Evolutionary conservation across 2,329 filamentous ascomycete genomes (phyloP).

Genomic region (Alternaria novae-zelandiae): DNA sequence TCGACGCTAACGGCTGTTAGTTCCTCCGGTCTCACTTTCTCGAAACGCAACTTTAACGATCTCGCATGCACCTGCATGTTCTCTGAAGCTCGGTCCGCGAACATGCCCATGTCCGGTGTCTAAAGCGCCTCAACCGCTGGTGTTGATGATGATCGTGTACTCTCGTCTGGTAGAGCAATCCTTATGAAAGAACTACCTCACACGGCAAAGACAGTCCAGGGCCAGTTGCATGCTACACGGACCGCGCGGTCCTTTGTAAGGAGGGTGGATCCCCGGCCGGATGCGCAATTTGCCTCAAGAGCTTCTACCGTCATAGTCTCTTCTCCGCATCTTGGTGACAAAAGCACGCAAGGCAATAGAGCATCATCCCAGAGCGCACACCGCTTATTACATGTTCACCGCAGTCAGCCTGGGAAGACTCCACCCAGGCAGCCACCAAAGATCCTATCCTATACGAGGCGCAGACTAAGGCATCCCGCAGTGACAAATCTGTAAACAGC

Average conservation of each 20-base stretch:
- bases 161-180: not conserved
- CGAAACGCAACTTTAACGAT: slow-evolving; percentile 20
- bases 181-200: not conserved
- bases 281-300: not conserved
- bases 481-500: slow-evolving; percentile 7
- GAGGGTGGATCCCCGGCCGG: not conserved
- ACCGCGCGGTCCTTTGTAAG: not conserved
- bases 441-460: not conserved
- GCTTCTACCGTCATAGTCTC: not conserved
- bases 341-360: not conserved
- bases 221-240: not conserved
- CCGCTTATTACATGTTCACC: not conserved
- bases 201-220: not conserved
- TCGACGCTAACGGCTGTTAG: slow-evolving; percentile 25
- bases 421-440: not conserved
- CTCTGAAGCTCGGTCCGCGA: slow-evolving; percentile 4
- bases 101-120: not conserved
- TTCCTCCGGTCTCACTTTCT: slow-evolving; percentile 11
- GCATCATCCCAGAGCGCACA: not conserved
- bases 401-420: not conserved
- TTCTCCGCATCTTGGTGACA: not conserved
- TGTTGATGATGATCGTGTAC: not conserved
- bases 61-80: slow-evolving; percentile 11
- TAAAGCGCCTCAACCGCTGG: not conserved
- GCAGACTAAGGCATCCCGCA: not conserved